Evolutionary conservation across 208 protist genomes (phyloP).

Genomic region (Chromosphaera perkinsii): DNA sequence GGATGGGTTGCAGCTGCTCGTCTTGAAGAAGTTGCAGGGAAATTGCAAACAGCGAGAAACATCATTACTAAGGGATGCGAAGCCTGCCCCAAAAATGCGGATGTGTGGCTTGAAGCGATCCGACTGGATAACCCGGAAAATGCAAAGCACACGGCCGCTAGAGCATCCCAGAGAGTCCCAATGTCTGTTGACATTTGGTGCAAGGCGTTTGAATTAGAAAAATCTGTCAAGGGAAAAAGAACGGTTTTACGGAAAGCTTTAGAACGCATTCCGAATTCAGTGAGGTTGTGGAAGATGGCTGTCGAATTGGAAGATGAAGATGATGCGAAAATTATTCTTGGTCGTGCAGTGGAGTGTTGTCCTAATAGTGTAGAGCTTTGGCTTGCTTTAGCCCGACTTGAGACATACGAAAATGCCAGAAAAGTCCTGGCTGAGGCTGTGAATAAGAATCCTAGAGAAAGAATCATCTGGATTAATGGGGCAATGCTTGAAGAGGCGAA

Average conservation of each 20-base stretch:
- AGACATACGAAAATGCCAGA: slow-evolving; percentile 70
- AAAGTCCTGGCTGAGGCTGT: slow-evolving; percentile 49
- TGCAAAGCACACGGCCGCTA: slow-evolving; percentile 66
- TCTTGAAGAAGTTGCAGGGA: slow-evolving; percentile 75
- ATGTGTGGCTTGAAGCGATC: slow-evolving; percentile 82
- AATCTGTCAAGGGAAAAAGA: slow-evolving; percentile 51
- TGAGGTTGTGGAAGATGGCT: slow-evolving; percentile 72
- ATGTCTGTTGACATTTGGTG: slow-evolving; percentile 76
- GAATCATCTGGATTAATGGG: slow-evolving; percentile 76
- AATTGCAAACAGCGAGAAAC: slow-evolving; percentile 59
- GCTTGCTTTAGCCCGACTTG: slow-evolving; percentile 78
- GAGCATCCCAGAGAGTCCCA: slow-evolving; percentile 68
- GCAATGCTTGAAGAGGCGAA: slow-evolving; percentile 76
- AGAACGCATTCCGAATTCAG: slow-evolving; percentile 68
- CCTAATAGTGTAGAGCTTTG: slow-evolving; percentile 73
- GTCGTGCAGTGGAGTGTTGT: slow-evolving; percentile 73
- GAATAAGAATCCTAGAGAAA: slow-evolving; percentile 57
- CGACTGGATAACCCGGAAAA: slow-evolving; percentile 64
- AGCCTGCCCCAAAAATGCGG: slow-evolving; percentile 62
- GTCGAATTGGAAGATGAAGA: slow-evolving; percentile 70
- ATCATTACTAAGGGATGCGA: slow-evolving; percentile 69
- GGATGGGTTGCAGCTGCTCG: slow-evolving; percentile 56
- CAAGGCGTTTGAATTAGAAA: slow-evolving; percentile 66
- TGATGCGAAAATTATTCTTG: slow-evolving; percentile 71
- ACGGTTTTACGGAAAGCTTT: slow-evolving; percentile 64